Conservation (phyloP, 2,329 filamentous ascomycete genomes). For the Fusarium sp. region DNA sequence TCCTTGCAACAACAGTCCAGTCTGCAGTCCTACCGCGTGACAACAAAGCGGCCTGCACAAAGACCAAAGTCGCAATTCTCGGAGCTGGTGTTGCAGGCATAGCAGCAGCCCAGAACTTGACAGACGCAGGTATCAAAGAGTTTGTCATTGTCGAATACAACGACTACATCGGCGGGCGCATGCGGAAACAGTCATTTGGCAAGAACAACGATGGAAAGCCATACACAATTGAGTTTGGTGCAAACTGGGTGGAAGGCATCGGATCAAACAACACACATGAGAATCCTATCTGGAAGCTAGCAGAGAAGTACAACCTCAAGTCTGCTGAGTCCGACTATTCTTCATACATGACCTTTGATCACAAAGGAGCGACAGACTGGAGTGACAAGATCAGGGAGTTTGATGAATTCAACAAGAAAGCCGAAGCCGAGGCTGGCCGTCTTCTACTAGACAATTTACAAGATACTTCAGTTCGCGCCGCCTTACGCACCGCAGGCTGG, state of each 20-base stretch:
- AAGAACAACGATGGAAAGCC: constrained; percentile 62
- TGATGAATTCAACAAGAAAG: constrained; percentile 59
- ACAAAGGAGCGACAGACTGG: constrained; percentile 67
- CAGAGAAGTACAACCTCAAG: constrained; percentile 68
- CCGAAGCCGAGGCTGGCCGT: constrained; percentile 67
- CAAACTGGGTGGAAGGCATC: constrained; percentile 69
- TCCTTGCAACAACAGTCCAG: not conserved
- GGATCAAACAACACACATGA: constrained; percentile 53
- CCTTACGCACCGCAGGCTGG: constrained; percentile 72
- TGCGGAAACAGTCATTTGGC: constrained; percentile 70
- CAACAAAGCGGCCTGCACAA: constrained; percentile 43
- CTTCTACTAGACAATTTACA: constrained; percentile 71
- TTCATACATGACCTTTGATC: constrained; percentile 71
- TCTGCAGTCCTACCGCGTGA: not conserved
- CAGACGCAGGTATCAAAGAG: constrained; percentile 71
- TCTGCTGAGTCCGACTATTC: constrained; percentile 71
- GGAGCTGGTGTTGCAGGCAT: constrained; percentile 74
- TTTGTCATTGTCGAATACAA: constrained; percentile 76
- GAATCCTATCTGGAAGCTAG: constrained; percentile 74
- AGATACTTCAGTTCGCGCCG: constrained; percentile 71
- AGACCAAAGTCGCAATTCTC: constrained; percentile 52
- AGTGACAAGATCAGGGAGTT: constrained; percentile 63
- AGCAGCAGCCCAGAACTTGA: constrained; percentile 72
- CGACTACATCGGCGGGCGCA: constrained; percentile 71
- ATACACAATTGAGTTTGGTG: constrained; percentile 73